A percentile compares a stretch with the other conserved stretches of the same genome.
Conservation (phyloP, 2,329 filamentous ascomycete species). For the Ploettnerulaceae sp. region DNA sequence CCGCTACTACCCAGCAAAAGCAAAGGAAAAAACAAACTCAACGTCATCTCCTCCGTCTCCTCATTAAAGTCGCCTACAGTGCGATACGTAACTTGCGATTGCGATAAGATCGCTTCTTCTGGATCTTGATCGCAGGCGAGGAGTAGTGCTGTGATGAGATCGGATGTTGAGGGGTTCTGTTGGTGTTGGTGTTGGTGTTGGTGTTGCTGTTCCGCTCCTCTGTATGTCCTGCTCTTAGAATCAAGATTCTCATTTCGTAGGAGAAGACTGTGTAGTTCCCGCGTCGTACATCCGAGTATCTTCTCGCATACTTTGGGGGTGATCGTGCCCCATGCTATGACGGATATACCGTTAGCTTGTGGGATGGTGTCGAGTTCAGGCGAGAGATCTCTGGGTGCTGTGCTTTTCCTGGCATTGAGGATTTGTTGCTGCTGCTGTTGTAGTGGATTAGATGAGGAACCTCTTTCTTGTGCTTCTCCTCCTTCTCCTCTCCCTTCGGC, state of each 20-base stretch:
- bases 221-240: slow-evolving; percentile 22
- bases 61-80: slow-evolving; percentile 23
- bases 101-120: slow-evolving; percentile 22
- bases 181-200: no score
- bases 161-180: slow-evolving; percentile 22
- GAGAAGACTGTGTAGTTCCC: slow-evolving; percentile 14
- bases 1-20: slow-evolving; percentile 29
- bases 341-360: slow-evolving; percentile 26
- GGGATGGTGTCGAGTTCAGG: slow-evolving; percentile 22
- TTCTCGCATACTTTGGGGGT: slow-evolving; percentile 18
- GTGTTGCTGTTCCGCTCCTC: no score
- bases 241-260: slow-evolving; percentile 17
- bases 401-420: slow-evolving; percentile 26
- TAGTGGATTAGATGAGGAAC: no score
- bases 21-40: slow-evolving; percentile 29
- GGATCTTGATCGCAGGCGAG: slow-evolving; percentile 29
- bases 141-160: slow-evolving; percentile 27
- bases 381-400: slow-evolving; percentile 30
- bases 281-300: slow-evolving; percentile 21
- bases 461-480: no score
- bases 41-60: slow-evolving; percentile 20
- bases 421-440: slow-evolving; percentile 19
- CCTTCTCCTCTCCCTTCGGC: no score
- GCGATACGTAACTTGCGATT: slow-evolving; percentile 25
- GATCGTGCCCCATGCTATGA: slow-evolving; percentile 29